Conservation (phyloP, 371 early-diverging fungal species). For the Modicella reniformis region DNA sequence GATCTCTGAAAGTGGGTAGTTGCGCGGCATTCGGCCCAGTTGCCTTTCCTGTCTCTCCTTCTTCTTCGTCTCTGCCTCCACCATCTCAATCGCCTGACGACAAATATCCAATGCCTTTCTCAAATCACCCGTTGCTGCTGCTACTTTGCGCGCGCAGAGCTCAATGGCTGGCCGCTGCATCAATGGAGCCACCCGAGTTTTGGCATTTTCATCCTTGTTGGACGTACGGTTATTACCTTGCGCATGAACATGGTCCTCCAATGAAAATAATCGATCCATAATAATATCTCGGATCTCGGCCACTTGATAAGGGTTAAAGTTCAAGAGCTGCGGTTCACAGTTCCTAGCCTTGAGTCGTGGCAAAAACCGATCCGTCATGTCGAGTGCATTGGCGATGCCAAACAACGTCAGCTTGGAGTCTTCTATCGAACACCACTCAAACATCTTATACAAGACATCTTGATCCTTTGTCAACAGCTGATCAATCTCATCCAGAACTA, state of each 20-base stretch:
- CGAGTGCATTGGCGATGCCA: conserved; percentile 96
- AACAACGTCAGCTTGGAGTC: conserved; percentile 80
- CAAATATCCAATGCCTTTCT: conserved; percentile 92
- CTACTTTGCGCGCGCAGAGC: conserved; percentile 91
- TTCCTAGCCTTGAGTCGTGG: conserved; percentile 87
- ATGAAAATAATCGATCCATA: conserved; percentile 75
- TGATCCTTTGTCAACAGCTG: conserved; percentile 82
- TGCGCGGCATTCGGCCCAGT: neutral
- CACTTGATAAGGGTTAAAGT: conserved; percentile 88
- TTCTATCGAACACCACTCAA: conserved; percentile 77
- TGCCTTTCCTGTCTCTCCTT: conserved; percentile 16
- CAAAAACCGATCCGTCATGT: conserved; percentile 87
- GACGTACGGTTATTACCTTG: conserved; percentile 4
- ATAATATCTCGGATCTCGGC: conserved; percentile 86
- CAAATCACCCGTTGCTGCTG: conserved; percentile 90
- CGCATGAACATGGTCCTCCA: conserved; percentile 28
- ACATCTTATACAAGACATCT: conserved; percentile 89
- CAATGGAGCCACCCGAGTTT: conserved; percentile 56
- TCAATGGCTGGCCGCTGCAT: conserved; percentile 91
- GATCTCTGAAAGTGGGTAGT: conserved; percentile 33
- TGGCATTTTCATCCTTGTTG: neutral
- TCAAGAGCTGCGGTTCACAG: conserved; percentile 80
- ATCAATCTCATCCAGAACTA: conserved; percentile 94
- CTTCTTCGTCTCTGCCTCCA: conserved; percentile 71
- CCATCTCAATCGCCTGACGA: conserved; percentile 84